These are phyloP conservation scores for Colletotrichum endophyticum DNA, from an alignment of 2,329 filamentous ascomycete species.

Conservation along the genomic window DNA sequence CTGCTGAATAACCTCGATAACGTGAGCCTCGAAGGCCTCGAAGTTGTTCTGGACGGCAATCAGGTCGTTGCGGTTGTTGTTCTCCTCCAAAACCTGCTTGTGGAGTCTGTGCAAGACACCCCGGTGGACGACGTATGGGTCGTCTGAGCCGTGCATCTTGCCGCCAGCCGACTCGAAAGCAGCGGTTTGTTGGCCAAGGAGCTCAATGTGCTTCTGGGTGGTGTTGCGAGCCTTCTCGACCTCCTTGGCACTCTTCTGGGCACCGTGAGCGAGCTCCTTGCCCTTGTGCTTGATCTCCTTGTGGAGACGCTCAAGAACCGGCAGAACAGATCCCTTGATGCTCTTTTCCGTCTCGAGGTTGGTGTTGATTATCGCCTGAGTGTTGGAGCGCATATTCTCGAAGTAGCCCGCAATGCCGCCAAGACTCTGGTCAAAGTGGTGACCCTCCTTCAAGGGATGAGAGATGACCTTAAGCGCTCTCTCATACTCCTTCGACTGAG, in stretches of 20 bases:
- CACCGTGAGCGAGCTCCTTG: conserved; percentile 85
- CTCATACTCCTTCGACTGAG: conserved; percentile 93
- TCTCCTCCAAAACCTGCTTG: conserved; percentile 93
- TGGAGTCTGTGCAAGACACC: conserved; percentile 83
- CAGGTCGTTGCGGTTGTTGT: conserved; percentile 92
- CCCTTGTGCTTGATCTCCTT: conserved; percentile 96
- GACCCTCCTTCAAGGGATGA: conserved; percentile 83
- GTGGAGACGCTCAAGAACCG: conserved; percentile 88
- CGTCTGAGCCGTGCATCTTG: conserved; percentile 73
- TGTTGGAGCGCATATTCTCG: conserved; percentile 92
- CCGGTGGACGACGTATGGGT: conserved; percentile 87
- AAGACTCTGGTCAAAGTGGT: conserved; percentile 91
- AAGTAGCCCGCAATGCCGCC: conserved; percentile 90
- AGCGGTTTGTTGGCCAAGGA: conserved; percentile 86
- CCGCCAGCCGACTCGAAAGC: conserved; percentile 78
- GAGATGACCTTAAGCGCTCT: conserved; percentile 91
- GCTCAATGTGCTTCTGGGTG: conserved; percentile 96
- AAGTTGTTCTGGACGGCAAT: conserved; percentile 93
- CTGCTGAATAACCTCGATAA: conserved; percentile 82
- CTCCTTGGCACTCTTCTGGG: conserved; percentile 83
- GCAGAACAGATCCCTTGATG: conserved; percentile 84
- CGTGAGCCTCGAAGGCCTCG: conserved; percentile 82
- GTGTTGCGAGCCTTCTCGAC: conserved; percentile 86
- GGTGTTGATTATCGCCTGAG: conserved; percentile 86
- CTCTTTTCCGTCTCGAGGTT: conserved; percentile 92